Base-by-base conservation (phyloP, 352 stramenopile genomes). In the Thalassiosira sp. region DNA sequence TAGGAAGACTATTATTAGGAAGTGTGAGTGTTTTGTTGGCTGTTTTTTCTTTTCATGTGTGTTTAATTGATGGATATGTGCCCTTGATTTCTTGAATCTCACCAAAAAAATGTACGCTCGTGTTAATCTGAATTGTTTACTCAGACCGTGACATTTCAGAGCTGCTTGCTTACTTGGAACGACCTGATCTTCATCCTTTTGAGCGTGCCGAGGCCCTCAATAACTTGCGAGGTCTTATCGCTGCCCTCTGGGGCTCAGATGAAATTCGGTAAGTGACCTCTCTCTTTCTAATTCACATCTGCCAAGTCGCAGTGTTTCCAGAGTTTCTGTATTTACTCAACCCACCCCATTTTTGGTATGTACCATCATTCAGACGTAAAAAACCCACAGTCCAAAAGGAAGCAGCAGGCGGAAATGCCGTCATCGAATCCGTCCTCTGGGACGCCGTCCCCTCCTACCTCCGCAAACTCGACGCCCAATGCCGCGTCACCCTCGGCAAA, bases 331-430 rank as follows among this genome's bases (percentile, higher is more conserved):
- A 33, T 59, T 37, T 46, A 20, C 6, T 40, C 15, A 16, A 33
- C 15, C 48, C 13, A 13, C 24, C 25, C 25, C 1, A 18, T 8
- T 27, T 31, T 16, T 3, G 35, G 13, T 16, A 5, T 15, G 16
- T 22, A 11, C 46, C 46, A 25, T 20, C 13, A 22, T 16, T 35
- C 11, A 77, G 68, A 25, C 80, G 92, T 40, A 73, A 74, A 13
- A 95, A 95, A 75, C 93, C 93, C 33, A 95, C 88, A 18, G 89
- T 91, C 0, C 86, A 94, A 72, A 82, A 95, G 64, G 93, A 96
- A 72, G 93, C 93, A 16, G 75, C 85, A 1, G 88, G 87, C 42
- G 91, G 90, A 20, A 86, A 90, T 59, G 87, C 90, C 8, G 89
- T 96, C 42, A 81, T 96, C 33, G 91, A 95, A 67, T 82, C 76